These are phyloP conservation scores for Holtermannia corniformis DNA, from an alignment of 768 basidiomycete genomes.

Conservation along the genomic window DNA sequence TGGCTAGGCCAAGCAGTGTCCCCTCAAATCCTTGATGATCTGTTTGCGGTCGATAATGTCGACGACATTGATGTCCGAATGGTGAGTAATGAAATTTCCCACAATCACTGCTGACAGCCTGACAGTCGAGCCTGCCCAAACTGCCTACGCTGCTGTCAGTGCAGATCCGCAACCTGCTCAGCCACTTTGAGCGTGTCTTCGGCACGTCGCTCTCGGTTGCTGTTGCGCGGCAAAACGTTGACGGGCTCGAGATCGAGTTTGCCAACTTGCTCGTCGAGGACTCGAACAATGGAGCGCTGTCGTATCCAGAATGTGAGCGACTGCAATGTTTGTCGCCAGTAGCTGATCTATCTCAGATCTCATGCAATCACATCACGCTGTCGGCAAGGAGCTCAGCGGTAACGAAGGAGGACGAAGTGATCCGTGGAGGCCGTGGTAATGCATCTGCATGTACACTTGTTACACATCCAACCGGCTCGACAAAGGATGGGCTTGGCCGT, in stretches of 20 bases:
- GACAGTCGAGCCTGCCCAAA: constrained; percentile 59
- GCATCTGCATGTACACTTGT: background rate
- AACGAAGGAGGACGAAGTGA: constrained; percentile 18
- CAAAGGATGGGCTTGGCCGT: too few species aligned
- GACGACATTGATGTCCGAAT: constrained; percentile 58
- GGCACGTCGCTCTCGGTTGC: constrained; percentile 46
- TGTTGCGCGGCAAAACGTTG: constrained; percentile 83
- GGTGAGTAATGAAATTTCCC: constrained; percentile 44
- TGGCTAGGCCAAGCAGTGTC: constrained; percentile 82
- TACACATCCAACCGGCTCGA: too few species aligned
- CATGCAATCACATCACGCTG: constrained; percentile 38
- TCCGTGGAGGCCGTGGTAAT: constrained; percentile 38
- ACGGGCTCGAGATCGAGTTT: constrained; percentile 87
- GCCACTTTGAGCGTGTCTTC: constrained; percentile 50
- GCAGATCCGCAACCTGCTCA: constrained; percentile 79
- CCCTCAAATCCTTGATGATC: constrained; percentile 67
- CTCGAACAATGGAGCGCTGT: constrained; percentile 88
- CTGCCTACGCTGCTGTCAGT: constrained; percentile 66
- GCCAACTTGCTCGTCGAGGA: constrained; percentile 97
- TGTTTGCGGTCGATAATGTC: constrained; percentile 77
- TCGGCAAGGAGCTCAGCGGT: constrained; percentile 38
- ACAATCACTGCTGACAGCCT: background rate
- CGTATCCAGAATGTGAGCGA: constrained; percentile 70
- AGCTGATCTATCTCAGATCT: constrained; percentile 25
- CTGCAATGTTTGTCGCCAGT: background rate